Percentiles rank a stretch among this genome's conserved stretches.
These are phyloP conservation scores for Amoebophrya sp. DNA, from an alignment of 169 alveolate species.

Conservation along the genomic window DNA sequence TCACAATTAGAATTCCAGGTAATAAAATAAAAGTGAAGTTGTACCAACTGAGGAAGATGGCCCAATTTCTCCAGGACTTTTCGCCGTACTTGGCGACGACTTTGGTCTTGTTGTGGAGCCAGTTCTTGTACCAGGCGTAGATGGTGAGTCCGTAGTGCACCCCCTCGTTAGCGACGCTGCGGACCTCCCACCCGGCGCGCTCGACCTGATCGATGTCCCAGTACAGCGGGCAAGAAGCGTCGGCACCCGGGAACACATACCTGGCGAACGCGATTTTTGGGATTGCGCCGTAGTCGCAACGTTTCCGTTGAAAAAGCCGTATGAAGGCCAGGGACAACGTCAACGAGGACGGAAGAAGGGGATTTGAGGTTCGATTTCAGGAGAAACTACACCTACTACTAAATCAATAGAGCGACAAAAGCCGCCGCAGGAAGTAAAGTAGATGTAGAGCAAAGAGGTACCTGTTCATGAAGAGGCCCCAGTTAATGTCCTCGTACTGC, in stretches of 20 bases:
- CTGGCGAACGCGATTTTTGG: too few species aligned
- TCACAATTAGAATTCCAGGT: too few species aligned
- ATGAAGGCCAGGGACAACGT: too few species aligned
- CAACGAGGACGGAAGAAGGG: too few species aligned
- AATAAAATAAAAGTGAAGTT: not conserved
- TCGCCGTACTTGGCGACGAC: not conserved
- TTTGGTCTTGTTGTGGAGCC: constrained; percentile 15
- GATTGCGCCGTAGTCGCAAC: too few species aligned
- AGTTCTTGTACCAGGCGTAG: constrained; percentile 16
- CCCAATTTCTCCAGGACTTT: not conserved
- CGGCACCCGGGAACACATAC: constrained; percentile 24
- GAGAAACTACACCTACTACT: too few species aligned
- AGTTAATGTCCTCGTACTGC: constrained; percentile 12
- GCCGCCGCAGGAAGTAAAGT: too few species aligned
- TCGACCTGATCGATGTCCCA: constrained; percentile 18
- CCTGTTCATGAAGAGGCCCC: constrained; percentile 21
- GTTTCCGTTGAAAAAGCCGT: too few species aligned
- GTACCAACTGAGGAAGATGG: not conserved
- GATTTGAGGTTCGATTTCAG: too few species aligned
- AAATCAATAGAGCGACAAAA: too few species aligned
- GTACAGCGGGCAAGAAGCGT: constrained; percentile 17
- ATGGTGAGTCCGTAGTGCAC: constrained; percentile 14
- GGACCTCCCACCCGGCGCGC: not conserved
- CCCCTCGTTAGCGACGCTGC: constrained; percentile 1
- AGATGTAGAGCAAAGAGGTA: too few species aligned